Conservation (phyloP, 2,329 filamentous ascomycete genomes). For the Claviceps sp. region DNA sequence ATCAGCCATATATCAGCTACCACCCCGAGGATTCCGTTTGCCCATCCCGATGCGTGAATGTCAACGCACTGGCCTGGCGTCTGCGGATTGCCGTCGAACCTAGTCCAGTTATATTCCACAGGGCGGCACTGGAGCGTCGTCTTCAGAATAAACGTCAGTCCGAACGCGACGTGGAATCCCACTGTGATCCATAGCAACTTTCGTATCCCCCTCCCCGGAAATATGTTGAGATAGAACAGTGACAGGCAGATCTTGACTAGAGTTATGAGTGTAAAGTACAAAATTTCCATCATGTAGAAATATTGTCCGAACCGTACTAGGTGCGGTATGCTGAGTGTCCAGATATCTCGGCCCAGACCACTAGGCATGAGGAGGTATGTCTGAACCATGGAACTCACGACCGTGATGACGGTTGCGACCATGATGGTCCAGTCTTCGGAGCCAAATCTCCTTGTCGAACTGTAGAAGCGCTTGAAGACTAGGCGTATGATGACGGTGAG, state of each 20-base stretch:
- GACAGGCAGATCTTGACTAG: conserved; percentile 33
- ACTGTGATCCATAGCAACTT: conserved; percentile 23
- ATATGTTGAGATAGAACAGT: conserved; percentile 35
- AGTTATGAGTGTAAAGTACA: conserved; percentile 29
- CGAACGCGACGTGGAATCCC: conserved; percentile 20
- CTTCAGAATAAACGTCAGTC: conserved; percentile 23
- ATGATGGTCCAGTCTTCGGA: conserved; percentile 20
- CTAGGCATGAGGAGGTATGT: conserved; percentile 13
- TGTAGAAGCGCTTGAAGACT: conserved; percentile 13
- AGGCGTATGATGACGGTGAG: conserved; percentile 23
- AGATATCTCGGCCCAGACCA: conserved; percentile 30
- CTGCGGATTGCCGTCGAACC: conserved; percentile 23
- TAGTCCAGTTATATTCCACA: conserved; percentile 31
- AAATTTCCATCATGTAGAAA: conserved; percentile 23
- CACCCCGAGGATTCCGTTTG: conserved; percentile 33
- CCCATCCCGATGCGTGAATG: conserved; percentile 30
- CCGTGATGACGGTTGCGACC: conserved; percentile 10
- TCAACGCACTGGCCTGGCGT: conserved; percentile 30
- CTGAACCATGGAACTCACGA: conserved; percentile 14
- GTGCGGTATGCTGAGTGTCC: conserved; percentile 23
- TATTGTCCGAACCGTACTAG: conserved; percentile 25
- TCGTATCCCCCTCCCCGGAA: conserved; percentile 22
- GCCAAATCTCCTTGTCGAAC: conserved; percentile 15
- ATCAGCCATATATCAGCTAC: conserved; percentile 32
- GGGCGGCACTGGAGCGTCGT: conserved; percentile 32